phyloP scores from a whole-genome alignment of 768 basidiomycete species.

The Mycena vitilis region DNA sequence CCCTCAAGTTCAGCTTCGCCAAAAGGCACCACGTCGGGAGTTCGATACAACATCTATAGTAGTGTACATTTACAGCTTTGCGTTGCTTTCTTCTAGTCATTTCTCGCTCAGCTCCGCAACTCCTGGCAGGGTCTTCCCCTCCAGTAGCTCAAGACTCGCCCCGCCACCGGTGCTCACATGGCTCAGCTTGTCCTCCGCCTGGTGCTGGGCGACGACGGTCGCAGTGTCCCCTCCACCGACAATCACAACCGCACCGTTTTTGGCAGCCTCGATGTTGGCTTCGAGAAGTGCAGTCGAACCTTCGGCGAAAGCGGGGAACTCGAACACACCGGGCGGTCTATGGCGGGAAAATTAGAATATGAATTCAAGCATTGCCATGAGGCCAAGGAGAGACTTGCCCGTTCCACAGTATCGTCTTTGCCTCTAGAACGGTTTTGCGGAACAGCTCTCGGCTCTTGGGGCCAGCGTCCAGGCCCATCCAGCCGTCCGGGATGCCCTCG shows the following conservation, averaged over 20 bases:
- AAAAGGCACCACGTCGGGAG: not conserved
- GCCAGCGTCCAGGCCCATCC: conserved; percentile 97
- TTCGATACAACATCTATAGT: not conserved
- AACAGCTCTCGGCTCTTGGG: conserved; percentile 86
- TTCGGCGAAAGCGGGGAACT: conserved; percentile 90
- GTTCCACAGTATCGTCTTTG: conserved; percentile 98
- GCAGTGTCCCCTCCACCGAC: conserved; percentile 97
- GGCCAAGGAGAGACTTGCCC: conserved; percentile 61
- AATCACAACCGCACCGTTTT: conserved; percentile 90
- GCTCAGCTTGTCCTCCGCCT: conserved; percentile 88
- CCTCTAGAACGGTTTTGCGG: conserved; percentile 80
- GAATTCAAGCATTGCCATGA: not conserved
- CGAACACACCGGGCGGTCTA: conserved; percentile 97
- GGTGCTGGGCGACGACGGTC: conserved; percentile 91
- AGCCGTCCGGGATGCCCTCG: conserved; percentile 90
- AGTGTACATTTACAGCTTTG: conserved; percentile 29
- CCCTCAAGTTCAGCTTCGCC: not conserved
- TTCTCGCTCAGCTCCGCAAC: conserved; percentile 93
- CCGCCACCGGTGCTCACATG: conserved; percentile 98
- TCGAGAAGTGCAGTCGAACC: conserved; percentile 89
- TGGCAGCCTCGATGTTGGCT: conserved; percentile 87
- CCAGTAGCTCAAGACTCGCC: conserved; percentile 93
- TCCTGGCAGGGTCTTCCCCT: conserved; percentile 96
- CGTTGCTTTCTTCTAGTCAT: conserved; percentile 44
- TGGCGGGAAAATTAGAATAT: conserved; percentile 23